Evolutionary conservation across 202 grass and related monocot species (phyloP), one percentile per base, ranked within the genome.

Genomic region (Digitaria exilis): DNA sequence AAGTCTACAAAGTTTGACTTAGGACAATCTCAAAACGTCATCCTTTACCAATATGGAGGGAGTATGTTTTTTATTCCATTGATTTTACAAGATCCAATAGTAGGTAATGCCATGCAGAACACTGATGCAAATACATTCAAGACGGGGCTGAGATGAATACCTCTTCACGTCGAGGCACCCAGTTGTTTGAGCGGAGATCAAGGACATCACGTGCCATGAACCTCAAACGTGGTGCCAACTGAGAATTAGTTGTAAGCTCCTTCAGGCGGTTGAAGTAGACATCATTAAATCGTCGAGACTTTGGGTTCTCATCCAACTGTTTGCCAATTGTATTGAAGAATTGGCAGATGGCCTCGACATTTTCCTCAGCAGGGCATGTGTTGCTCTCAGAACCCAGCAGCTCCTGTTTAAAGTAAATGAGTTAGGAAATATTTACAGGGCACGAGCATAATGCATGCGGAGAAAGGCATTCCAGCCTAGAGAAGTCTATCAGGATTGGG

Each of bases 311-410:
- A 49, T 93, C 94, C 74, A 97, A 80, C 71, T 89, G 89, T 74
- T 91, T 97, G 71, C 94, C 94, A 66, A 97, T 89, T 31, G 91
- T 97, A 46, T 73, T 86, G 75, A 97, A 93, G 54, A 97, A 90
- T 24, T 93, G 94, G 76, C 94, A 93, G 24, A 97, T 97, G 35
- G 87, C 94, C 72, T 93, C 94, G 3, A 97, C 94, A 85, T 97
- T 93, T 87, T 97, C 91, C 79, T 97, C 94, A 9, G 81, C 89
- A 76, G 90, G 93, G 72, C 90, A 92, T 2, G 62, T 72, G 75
- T 91, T 91, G 77, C 45, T 84, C 32, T 92, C 88, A 77, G 74
- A 87, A 44, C 93, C 90, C 51, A 96, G 72, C 32, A 96, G 79
- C 18, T 88, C 86, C 93, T 96, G 42, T 84, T 90, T 78, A 73